Base-by-base conservation (phyloP, 73 alveolate genomes). In the Blepharisma japonicum region DNA sequence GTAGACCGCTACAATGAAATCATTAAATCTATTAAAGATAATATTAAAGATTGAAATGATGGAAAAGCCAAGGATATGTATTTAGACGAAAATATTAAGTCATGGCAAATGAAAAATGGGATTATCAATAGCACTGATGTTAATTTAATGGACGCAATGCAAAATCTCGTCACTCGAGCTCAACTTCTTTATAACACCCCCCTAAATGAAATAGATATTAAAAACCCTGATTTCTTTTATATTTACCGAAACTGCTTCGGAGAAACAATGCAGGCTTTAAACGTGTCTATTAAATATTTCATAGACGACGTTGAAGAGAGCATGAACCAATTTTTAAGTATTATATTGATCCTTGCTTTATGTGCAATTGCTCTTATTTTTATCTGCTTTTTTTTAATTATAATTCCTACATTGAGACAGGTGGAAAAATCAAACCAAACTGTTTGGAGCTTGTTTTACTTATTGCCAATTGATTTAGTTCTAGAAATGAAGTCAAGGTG, bases 131-230 rank as follows among this genome's bases (percentile, higher is more conserved):
- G n/a, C 23, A 14, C 23, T 53, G 27, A 53, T 14, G 67, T 14
- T 1, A 53, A 53, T 20, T 20, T 53, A 14, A 53, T 53, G 67
- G 67, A 53, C 4, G 67, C 23, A 53, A 53, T 53, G 67, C n/a
- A 53, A 53, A 53, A 53, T 20, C 23, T 53, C 67, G 23, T 53
- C n/a, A 20, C 67, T 53, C 67, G 67, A 53, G 67, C 67, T 53
- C 27, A 14, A 53, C 23, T 20, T 14, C 23, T 53, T 14, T 20
- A 53, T 14, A 14, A 14, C 2, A 53, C 67, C n/a, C 27, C n/a
- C 4, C n/a, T 53, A 53, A 0, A 53, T 1, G 23, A 53, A 14
- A 53, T 53, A 0, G 23, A 53, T 53, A 14, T 14, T 1, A 14
- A 14, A 20, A 53, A 53, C 4, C 27, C n/a, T 2, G 67, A 53